Percentiles rank a stretch among this genome's conserved stretches.
These are phyloP conservation scores for Flaveria ramosissima DNA, from an alignment of 129 eudicot genomes.

Conservation along the genomic window DNA sequence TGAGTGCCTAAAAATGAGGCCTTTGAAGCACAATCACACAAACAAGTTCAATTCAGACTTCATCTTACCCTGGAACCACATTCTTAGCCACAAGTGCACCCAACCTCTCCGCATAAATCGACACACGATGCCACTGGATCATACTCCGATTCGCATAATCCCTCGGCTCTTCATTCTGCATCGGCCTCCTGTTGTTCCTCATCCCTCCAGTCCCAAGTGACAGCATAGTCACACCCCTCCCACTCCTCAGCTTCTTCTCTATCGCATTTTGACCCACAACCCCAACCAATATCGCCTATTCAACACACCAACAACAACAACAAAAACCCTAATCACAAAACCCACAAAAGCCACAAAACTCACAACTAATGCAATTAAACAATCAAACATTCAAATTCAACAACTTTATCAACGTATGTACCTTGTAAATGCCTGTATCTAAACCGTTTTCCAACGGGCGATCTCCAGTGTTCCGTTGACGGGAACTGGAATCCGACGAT, in stretches of 20 bases:
- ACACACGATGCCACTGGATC: constrained; percentile 96
- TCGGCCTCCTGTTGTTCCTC: constrained; percentile 77
- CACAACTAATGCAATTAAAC: too few species aligned
- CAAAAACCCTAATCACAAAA: background rate
- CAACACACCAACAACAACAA: constrained; percentile 6
- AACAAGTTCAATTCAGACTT: background rate
- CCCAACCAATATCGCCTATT: constrained; percentile 80
- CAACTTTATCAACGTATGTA: constrained; percentile 5
- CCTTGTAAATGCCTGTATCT: constrained; percentile 85
- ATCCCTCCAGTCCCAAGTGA: constrained; percentile 93
- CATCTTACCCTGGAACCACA: constrained; percentile 71
- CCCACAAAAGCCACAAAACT: too few species aligned
- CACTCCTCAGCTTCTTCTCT: constrained; percentile 81
- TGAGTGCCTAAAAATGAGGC: too few species aligned
- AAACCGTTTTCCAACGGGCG: constrained; percentile 72
- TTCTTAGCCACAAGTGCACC: constrained; percentile 73
- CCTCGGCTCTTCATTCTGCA: constrained; percentile 75
- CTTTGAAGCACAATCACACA: too few species aligned
- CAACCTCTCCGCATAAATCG: constrained; percentile 67
- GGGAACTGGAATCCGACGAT: constrained; percentile 33
- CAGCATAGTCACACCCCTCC: constrained; percentile 64
- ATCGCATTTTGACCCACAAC: constrained; percentile 73
- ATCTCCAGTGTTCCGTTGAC: constrained; percentile 20
- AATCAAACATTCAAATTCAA: background rate
- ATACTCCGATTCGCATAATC: constrained; percentile 81